phyloP scores from a whole-genome alignment of 768 basidiomycete species.

The Mycena pura region DNA sequence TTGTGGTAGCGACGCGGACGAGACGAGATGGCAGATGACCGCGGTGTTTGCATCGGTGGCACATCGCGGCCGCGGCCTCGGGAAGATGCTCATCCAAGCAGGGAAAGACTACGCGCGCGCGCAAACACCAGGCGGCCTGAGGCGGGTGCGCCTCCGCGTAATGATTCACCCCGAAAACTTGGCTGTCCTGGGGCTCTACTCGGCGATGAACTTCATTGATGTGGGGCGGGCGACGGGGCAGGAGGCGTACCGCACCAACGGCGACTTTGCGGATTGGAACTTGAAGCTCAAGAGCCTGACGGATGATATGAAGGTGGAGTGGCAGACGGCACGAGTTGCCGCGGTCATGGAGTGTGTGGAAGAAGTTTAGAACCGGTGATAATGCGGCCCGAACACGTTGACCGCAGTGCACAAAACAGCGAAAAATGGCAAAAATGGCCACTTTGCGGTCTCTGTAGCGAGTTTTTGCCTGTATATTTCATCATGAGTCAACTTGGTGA shows the following conservation, averaged over 20 bases:
- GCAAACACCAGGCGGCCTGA: neutral
- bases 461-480: too few relatives aligned
- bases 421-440: too few relatives aligned
- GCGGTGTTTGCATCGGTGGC: slow-evolving; percentile 16
- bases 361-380: too few relatives aligned
- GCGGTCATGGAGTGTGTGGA: slow-evolving; percentile 19
- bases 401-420: too few relatives aligned
- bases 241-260: slow-evolving; percentile 25
- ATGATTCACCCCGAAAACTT: slow-evolving; percentile 23
- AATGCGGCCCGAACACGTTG: too few relatives aligned
- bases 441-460: too few relatives aligned
- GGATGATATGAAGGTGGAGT: slow-evolving; percentile 17
- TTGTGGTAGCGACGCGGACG: slow-evolving; percentile 2
- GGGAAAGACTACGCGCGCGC: slow-evolving; percentile 20
- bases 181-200: slow-evolving; percentile 13
- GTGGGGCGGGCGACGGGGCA: slow-evolving; percentile 19
- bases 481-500: too few relatives aligned
- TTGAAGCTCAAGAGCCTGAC: slow-evolving; percentile 12
- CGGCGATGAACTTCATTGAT: slow-evolving; percentile 11
- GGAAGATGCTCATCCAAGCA: slow-evolving; percentile 21
- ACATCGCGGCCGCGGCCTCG: slow-evolving; percentile 22
- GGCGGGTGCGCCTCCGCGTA: slow-evolving; percentile 10
- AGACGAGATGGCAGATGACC: slow-evolving; percentile 29
- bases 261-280: slow-evolving; percentile 7
- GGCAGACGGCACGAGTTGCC: slow-evolving; percentile 8